Evolutionary conservation across 306 rosid genomes (phyloP), one percentile per base, ranked within the genome.

Genomic region (Trifolium pratense): DNA sequence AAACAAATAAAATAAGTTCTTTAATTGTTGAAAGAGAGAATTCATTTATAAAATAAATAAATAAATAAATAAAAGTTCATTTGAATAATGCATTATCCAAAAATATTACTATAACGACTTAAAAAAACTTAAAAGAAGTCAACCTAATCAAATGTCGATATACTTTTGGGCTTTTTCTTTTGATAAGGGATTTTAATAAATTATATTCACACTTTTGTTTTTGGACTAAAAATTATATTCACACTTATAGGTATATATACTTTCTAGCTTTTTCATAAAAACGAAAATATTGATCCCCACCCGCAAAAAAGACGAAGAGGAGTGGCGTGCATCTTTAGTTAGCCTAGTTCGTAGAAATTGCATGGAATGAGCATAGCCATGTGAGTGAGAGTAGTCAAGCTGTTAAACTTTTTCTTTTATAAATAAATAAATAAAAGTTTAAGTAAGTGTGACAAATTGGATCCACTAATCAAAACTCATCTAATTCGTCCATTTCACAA

Each of bases 101-200:
- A 51, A 52, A 29, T 4, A 5, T 29, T 52, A 52, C 1, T 52
- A 17, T 52, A 9, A 10, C 26, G 5, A 58, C 40, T 26, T 6
- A 9, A 26, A 26, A 18, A 58, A 59, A 15, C 43, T n/a, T n/a
- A n/a, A n/a, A n/a, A n/a, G n/a, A n/a, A 29, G 15, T 71, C 87
- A 79, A 77, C 75, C 31, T 52, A 60, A 78, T 77, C 16, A 74
- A 62, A 16, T 4, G 15, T 8, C 60, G 68, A 48, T 16, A 67
- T 78, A 52, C 59, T 73, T 74, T 45, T 21, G 67, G 25, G 46
- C 11, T 51, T 64, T 74, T 16, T 62, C 67, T 61, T 61, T 61
- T 16, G 26, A 34, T 16, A 26, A 63, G 40, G 26, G 42, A 4
- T 53, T 73, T 60, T 60, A n/a, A 11, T 58, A 66, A 77, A 77